Evolutionary conservation across 352 stramenopile genomes (phyloP).

Genomic region (Phytophthora cactorum): DNA sequence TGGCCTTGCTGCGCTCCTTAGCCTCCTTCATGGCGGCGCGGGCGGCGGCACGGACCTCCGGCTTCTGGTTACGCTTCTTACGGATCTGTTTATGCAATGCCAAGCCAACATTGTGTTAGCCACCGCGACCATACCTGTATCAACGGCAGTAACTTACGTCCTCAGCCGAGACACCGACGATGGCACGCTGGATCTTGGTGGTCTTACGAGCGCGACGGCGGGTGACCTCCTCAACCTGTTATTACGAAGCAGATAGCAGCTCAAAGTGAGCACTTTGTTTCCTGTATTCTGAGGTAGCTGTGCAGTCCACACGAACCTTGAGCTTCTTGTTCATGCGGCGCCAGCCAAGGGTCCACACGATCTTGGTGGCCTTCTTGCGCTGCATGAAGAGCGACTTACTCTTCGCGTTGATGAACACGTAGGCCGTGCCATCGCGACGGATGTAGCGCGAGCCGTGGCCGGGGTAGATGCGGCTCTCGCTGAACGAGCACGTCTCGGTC

Average conservation of each 20-base stretch:
- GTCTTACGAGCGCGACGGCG: slow-evolving; percentile 92
- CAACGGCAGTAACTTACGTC: slow-evolving; percentile 71
- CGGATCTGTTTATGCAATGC: slow-evolving; percentile 78
- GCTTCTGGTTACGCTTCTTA: slow-evolving; percentile 98
- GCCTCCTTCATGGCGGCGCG: slow-evolving; percentile 93
- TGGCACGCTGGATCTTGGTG: slow-evolving; percentile 97
- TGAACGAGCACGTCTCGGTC: slow-evolving; percentile 93
- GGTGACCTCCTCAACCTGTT: slow-evolving; percentile 79
- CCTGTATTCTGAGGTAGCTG: not conserved
- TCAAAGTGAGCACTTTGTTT: slow-evolving; percentile 6
- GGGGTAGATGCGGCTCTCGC: slow-evolving; percentile 96
- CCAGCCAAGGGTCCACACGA: slow-evolving; percentile 98
- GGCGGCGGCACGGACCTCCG: slow-evolving; percentile 90
- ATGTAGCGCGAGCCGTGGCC: slow-evolving; percentile 99
- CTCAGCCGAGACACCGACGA: slow-evolving; percentile 96
- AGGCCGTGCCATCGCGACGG: slow-evolving; percentile 95
- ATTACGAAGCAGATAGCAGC: not conserved
- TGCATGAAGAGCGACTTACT: slow-evolving; percentile 98
- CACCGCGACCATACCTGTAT: not conserved
- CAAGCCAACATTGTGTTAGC: not conserved
- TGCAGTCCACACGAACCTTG: slow-evolving; percentile 69
- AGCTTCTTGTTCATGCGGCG: slow-evolving; percentile 99
- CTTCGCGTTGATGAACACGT: slow-evolving; percentile 97
- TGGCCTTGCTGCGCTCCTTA: slow-evolving; percentile 90
- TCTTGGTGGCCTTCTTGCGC: slow-evolving; percentile 99